Conservation (phyloP, 495 filamentous ascomycete species). For the Saxophila tyrrhenica region DNA sequence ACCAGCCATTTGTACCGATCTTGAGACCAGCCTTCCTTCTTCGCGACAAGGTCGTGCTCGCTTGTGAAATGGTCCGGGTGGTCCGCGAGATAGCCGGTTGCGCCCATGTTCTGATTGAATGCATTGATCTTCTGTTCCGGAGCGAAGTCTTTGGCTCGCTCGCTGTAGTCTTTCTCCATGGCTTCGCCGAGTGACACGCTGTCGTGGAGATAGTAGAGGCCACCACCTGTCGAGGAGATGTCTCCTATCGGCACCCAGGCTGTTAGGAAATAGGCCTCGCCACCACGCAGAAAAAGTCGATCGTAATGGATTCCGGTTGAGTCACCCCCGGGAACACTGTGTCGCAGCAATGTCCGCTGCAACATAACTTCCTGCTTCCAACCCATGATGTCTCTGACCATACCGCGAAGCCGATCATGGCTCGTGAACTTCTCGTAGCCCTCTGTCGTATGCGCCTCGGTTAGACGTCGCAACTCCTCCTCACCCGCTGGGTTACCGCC, state of each 20-base stretch:
- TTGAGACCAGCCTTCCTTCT: neutral
- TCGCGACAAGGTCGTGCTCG: neutral
- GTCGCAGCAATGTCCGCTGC: neutral
- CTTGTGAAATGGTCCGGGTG: conserved; percentile 10
- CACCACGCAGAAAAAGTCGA: conserved; percentile 20
- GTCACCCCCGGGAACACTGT: conserved; percentile 22
- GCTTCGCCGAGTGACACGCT: conserved; percentile 11
- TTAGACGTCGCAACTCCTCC: conserved; percentile 3
- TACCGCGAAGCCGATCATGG: conserved; percentile 10
- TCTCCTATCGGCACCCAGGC: conserved; percentile 27
- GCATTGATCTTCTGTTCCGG: conserved; percentile 16
- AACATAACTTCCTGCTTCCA: neutral
- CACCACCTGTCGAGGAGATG: neutral
- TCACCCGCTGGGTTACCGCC: conserved; percentile 9
- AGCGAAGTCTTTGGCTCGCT: conserved; percentile 13
- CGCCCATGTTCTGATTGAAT: conserved; percentile 23
- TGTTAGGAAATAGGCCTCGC: conserved; percentile 21
- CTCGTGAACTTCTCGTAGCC: conserved; percentile 16
- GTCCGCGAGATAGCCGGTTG: conserved; percentile 19
- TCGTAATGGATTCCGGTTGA: conserved; percentile 23
- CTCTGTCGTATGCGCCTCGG: conserved; percentile 12
- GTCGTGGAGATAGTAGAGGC: conserved; percentile 20
- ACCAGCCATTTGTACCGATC: conserved; percentile 46
- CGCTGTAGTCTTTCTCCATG: conserved; percentile 21
- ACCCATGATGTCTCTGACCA: conserved; percentile 17